Evolutionary conservation across 768 basidiomycete genomes (phyloP), one percentile per base, ranked within the genome.

Genomic region (Trametes villosa): DNA sequence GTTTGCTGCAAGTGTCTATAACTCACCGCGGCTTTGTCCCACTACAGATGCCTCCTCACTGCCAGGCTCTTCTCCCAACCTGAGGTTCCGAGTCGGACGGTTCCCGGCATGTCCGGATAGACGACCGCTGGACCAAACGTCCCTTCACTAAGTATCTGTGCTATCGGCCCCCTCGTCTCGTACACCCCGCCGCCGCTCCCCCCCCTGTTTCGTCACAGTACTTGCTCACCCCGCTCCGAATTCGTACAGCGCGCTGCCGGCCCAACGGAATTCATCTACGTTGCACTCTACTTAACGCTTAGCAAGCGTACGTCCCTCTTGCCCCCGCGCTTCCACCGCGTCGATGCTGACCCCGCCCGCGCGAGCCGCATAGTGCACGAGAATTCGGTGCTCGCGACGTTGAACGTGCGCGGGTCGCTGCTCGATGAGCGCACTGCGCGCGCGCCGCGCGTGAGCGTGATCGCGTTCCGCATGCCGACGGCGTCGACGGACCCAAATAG

Each of bases 371-470:
- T 52, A 67, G 66, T 67, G 18, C 64, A 67, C 55, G 60, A 60
- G 22, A 67, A 67, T 59, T 64, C 63, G 26, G 44, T 67, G 13
- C 66, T 67, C 40, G 63, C 66, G 11, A 67, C 63, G 9, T 49
- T 67, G 36, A 67, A 67, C 52, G 63, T 63, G 13, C 66, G 66
- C 45, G 53, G 63, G 4, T 56, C 54, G 9, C 50, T 67, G 30
- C 53, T 62, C 33, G 63, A 56, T 31, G 26, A 53, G 7, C 33
- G 31, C 29, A 7, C n/a, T n/a, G n/a, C 33, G 45, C 27, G n/a
- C 45, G 2, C 49, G 48, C 3, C 24, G 40, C 30, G 33, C 27
- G 30, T 30, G 38, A 54, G 29, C 45, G 48, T 47, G 13, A 42
- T 56, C 24, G 29, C 46, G 48, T 51, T 61, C 38, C 53, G 49